A percentile compares a stretch with the other conserved stretches of the same genome.
Conservation (phyloP, 164 flowering plant genomes). For the Stephania yunnanensis region DNA sequence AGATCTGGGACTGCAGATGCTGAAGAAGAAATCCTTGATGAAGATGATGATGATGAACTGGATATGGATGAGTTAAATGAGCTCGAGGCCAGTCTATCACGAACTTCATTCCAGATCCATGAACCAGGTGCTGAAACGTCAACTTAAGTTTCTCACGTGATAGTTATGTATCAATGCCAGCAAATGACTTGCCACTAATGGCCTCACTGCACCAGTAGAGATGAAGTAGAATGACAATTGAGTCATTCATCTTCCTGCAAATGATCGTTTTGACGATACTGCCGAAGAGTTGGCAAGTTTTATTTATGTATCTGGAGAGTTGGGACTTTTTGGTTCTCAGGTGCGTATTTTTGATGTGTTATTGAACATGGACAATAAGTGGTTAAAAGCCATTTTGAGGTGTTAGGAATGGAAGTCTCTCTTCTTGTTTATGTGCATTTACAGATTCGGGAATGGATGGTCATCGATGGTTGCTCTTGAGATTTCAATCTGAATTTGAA, state of each 20-base stretch:
- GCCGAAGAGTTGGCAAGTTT: not conserved
- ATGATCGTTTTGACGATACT: not conserved
- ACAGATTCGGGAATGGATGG: not conserved
- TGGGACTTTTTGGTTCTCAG: not conserved
- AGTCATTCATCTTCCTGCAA: not conserved
- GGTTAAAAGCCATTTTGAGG: not conserved
- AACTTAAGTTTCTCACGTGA: constrained; percentile 13
- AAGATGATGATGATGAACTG: constrained; percentile 65
- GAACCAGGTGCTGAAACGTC: constrained; percentile 33
- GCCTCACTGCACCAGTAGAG: not conserved
- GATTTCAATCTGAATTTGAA: not conserved
- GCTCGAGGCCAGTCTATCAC: constrained; percentile 78
- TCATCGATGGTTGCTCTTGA: not conserved
- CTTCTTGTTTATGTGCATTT: not conserved
- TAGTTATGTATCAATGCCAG: not conserved
- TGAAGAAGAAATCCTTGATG: constrained; percentile 34
- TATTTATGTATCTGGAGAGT: not conserved
- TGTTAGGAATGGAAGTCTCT: not conserved
- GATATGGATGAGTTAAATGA: constrained; percentile 84
- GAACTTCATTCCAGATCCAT: constrained; percentile 56
- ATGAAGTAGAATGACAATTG: not conserved
- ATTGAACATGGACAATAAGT: not conserved
- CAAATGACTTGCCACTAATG: not conserved
- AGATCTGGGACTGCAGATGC: constrained; percentile 29
- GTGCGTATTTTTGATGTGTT: not conserved